Base-by-base conservation (phyloP, 192 early-diverging fungal species). In the Blastocladiella britannica region DNA sequence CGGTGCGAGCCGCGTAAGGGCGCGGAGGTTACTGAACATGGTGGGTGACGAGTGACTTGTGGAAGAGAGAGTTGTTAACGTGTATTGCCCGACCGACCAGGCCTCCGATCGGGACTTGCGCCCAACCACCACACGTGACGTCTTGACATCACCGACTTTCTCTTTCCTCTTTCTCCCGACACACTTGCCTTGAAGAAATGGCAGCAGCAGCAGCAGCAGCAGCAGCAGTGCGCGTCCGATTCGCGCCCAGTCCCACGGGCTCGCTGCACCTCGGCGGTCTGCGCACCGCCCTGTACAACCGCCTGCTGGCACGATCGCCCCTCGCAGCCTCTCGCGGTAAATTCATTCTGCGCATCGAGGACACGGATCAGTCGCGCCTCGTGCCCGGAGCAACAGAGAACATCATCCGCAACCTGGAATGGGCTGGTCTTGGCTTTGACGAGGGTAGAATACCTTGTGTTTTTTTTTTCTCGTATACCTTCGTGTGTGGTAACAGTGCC, bases 191-290 rank as follows among this genome's bases (percentile, higher is more conserved):
- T n/a, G n/a, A n/a, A n/a, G n/a, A n/a, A n/a, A n/a, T n/a, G n/a
- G n/a, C n/a, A n/a, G n/a, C n/a, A n/a, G n/a, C n/a, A n/a, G n/a
- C n/a, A n/a, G n/a, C n/a, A n/a, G 64, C 67, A n/a, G 61, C 68
- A 1, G 69, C 58, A 5, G 68, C 75, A 7, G 81, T 76, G 23
- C 71, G 89, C 25, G 89, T 89, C 22, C 78, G 92, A 23, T 96
- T 96, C 63, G 92, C 92, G 20, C 92, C 92, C 5, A 88, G 86
- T 51, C 92, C 92, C 5, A 93, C 92, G 4, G 92, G 92, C 15
- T 75, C 82, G 60, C 73, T 96, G 54, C 92, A 96, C 61, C 77
- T 96, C 28, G 92, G 92, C 26, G 89, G 89, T 8, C 73, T 96
- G 52, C 77, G 92, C 26, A 96, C 92, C 3, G 88, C 88, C 8